Conservation (phyloP, 352 stramenopile genomes). For the Proteromonas lacertae region DNA sequence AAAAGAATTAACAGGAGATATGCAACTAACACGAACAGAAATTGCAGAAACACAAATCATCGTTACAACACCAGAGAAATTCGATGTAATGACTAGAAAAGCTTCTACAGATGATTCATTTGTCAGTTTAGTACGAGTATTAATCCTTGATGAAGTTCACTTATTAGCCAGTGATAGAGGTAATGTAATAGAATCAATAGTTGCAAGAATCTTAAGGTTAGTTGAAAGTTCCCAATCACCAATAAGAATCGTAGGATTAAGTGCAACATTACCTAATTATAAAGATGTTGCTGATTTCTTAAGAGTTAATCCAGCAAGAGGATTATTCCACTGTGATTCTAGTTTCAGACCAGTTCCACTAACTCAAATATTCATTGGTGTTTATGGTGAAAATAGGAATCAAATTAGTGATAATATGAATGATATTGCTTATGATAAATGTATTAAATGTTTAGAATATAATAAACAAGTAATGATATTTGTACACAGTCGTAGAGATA, state of each 20-base stretch:
- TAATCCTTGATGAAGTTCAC: conserved; percentile 99
- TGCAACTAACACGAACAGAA: conserved; percentile 79
- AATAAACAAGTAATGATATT: conserved; percentile 94
- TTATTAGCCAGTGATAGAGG: conserved; percentile 85
- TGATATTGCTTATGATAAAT: conserved; percentile 31
- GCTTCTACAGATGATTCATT: conserved; percentile 51
- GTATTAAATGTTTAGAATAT: conserved; percentile 21
- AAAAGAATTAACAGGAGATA: conserved; percentile 36
- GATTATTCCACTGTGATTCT: conserved; percentile 87
- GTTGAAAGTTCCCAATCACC: conserved; percentile 83
- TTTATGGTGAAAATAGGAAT: conserved; percentile 24
- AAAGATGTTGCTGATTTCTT: conserved; percentile 86
- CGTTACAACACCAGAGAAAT: conserved; percentile 94
- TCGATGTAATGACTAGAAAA: conserved; percentile 95
- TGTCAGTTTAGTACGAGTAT: conserved; percentile 45
- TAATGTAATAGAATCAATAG: conserved; percentile 92
- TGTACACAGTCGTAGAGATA: conserved; percentile 93
- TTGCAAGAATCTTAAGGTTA: conserved; percentile 76
- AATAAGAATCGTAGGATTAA: conserved; percentile 86
- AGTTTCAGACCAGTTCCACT: conserved; percentile 89
- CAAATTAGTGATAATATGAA: conserved; percentile 36
- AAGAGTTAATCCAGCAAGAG: conserved; percentile 33
- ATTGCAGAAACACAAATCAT: conserved; percentile 74
- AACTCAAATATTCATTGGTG: conserved; percentile 85
- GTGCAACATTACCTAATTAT: conserved; percentile 94